Evolutionary conservation across 2,329 filamentous ascomycete species (phyloP), one percentile per base, ranked within the genome.

Genomic region (Pestalotiopsis sp.): DNA sequence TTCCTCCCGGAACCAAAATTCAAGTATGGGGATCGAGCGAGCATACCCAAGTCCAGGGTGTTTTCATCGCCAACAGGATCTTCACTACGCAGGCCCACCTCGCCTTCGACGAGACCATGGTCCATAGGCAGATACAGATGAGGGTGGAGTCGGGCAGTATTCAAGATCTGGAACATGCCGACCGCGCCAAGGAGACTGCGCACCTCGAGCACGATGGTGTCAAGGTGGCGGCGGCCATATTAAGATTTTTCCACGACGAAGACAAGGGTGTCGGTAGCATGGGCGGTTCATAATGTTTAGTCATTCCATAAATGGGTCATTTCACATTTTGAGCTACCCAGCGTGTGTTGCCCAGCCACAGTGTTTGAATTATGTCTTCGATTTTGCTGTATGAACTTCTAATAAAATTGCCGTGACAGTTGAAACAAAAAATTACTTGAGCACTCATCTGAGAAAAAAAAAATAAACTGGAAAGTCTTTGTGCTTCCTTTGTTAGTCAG

Each of bases 81-180:
- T 90, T 96, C 68, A 91, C 92, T 0, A 86, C 94, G 1, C 93
- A 96, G 80, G 93, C 92, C 0, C 93, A 96, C 77, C 89, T 94
- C 1, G 93, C 94, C 69, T 95, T 94, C 76, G 90, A 86, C 25
- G 84, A 87, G 72, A 87, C 89, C 36, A 93, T 95, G 76, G 87
- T 93, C 66, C 84, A 81, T 62, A 86, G 91, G 70, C 80, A 95
- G 67, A 81, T 94, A 64, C 83, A 86, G 71, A 82, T 85, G 73
- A 83, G 92, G 70, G 83, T 91, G 69, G 81, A 89, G 57, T 81
- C 83, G 60, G 83, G 83, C 25, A 90, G 90, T 0, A 85, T 94
- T 7, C 89, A 93, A 72, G 85, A 88, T 67, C 83, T 90, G 68
- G 86, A 86, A 39, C 84, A 89, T 72, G 91, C 86, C 57, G 82